Percentiles rank a stretch among this genome's conserved stretches.
Conservation (phyloP, 306 rosid species). For the Cicer bijugum region DNA sequence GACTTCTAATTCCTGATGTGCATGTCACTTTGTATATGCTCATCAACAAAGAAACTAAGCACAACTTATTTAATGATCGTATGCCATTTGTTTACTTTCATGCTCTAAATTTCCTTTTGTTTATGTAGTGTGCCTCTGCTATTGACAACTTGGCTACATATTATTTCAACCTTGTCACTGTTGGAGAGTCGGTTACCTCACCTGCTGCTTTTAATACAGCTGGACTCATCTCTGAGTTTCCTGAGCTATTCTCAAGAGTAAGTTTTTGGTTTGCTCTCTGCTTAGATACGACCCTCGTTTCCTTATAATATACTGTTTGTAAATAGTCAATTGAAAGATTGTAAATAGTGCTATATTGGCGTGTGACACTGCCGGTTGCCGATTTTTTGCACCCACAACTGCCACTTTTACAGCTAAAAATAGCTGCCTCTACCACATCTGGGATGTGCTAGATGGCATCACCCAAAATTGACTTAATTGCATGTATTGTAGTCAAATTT, state of each 20-base stretch:
- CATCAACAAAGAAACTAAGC: constrained; percentile 26
- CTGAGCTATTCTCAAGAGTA: constrained; percentile 80
- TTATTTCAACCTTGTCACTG: constrained; percentile 71
- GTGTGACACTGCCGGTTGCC: not conserved
- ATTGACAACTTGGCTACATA: constrained; percentile 83
- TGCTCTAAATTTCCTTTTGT: constrained; percentile 12
- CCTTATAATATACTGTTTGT: not conserved
- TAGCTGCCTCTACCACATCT: not conserved
- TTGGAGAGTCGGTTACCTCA: constrained; percentile 68
- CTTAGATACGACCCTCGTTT: constrained; percentile 3
- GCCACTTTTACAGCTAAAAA: not conserved
- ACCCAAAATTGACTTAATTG: not conserved
- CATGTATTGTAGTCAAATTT: not conserved
- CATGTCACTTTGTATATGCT: constrained; percentile 10
- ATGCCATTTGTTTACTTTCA: constrained; percentile 29
- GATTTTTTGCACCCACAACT: not conserved
- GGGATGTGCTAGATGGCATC: not conserved
- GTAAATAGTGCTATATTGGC: not conserved
- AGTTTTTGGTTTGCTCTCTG: constrained; percentile 44
- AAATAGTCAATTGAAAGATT: not conserved
- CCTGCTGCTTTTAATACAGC: constrained; percentile 62
- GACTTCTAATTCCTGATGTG: not conserved
- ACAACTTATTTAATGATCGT: constrained; percentile 6
- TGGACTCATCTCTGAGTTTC: constrained; percentile 65
- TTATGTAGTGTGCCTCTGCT: constrained; percentile 77